Evolutionary conservation across 306 rosid genomes (phyloP), one percentile per base, ranked within the genome.

Genomic region (Corylus americana): DNA sequence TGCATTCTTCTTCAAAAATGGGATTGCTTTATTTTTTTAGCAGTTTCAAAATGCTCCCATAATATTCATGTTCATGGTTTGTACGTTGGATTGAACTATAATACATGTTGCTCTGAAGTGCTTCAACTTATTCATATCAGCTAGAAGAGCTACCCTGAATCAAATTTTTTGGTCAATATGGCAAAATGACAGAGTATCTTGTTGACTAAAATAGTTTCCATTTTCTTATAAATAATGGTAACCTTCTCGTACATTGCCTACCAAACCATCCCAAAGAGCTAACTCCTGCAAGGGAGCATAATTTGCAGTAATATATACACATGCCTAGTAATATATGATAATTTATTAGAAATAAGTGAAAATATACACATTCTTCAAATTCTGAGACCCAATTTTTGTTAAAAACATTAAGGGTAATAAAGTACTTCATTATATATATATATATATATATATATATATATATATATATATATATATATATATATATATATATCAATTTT

Each of bases 191-290:
- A 22, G 68, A 44, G 49, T 35, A 42, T 54, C 3, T 70, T 62
- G 47, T 59, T 49, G 45, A 50, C 67, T 57, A 55, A 18, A 78
- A 2, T 76, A 77, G 55, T 57, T 62, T 82, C 70, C 79, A 44
- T 42, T 76, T 42, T 64, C 71, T 70, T 63, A 79, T 80, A 81
- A 80, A 76, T 74, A 77, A 77, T 77, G 10, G 87, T 83, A 88
- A 95, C 98, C 98, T 92, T 84, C 27, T 92, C 98, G 80, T 91
- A 91, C 96, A 92, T 95, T 89, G 97, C 98, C 86, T n/a, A 91
- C 98, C 77, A 92, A 84, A 78, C 97, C 98, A 88, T 93, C 94
- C 98, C 98, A 95, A 67, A 95, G 97, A 76, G 94, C 97, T 75
- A 27, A 75, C 85, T 95, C 98, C 86, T 91, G 98, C n/a, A 90